Evolutionary conservation across 495 filamentous ascomycete genomes (phyloP).

Genomic region (Amniculicola lignicola): DNA sequence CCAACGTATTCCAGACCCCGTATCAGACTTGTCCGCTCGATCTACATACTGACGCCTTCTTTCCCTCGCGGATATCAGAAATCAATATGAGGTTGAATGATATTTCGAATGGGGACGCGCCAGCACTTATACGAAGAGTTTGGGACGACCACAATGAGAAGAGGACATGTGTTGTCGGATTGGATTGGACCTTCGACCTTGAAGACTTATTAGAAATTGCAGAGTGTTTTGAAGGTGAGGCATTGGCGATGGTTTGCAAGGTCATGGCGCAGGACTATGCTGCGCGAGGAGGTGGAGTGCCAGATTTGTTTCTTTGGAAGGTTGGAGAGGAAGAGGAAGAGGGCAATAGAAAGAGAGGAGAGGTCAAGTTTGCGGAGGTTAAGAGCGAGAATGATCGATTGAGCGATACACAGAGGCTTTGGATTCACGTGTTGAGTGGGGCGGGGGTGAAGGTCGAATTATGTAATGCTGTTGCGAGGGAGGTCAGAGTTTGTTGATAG

Average conservation of each 20-base stretch:
- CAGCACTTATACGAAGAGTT: slow-evolving; percentile 62
- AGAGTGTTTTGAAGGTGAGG: slow-evolving; percentile 72
- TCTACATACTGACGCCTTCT: slow-evolving; percentile 91
- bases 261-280: slow-evolving; percentile 92
- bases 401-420: slow-evolving; percentile 93
- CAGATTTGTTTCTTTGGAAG: slow-evolving; percentile 89
- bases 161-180: slow-evolving; percentile 78
- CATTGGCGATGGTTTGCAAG: slow-evolving; percentile 79
- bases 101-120: slow-evolving; percentile 58
- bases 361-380: slow-evolving; percentile 84
- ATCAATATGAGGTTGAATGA: slow-evolving; percentile 86
- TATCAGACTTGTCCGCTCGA: slow-evolving; percentile 94
- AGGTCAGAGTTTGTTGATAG: slow-evolving; percentile 48
- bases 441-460: slow-evolving; percentile 84
- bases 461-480: slow-evolving; percentile 79
- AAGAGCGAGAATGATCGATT: slow-evolving; percentile 94
- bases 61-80: slow-evolving; percentile 74
- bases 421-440: slow-evolving; percentile 87
- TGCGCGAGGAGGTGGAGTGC: slow-evolving; percentile 80
- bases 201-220: slow-evolving; percentile 81
- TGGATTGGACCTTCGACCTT: slow-evolving; percentile 84
- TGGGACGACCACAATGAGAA: slow-evolving; percentile 61
- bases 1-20: slow-evolving; percentile 93
- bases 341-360: slow-evolving; percentile 42
- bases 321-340: slow-evolving; percentile 28